Conservation (phyloP, 2,329 filamentous ascomycete genomes). For the Helminthosporium solani region DNA sequence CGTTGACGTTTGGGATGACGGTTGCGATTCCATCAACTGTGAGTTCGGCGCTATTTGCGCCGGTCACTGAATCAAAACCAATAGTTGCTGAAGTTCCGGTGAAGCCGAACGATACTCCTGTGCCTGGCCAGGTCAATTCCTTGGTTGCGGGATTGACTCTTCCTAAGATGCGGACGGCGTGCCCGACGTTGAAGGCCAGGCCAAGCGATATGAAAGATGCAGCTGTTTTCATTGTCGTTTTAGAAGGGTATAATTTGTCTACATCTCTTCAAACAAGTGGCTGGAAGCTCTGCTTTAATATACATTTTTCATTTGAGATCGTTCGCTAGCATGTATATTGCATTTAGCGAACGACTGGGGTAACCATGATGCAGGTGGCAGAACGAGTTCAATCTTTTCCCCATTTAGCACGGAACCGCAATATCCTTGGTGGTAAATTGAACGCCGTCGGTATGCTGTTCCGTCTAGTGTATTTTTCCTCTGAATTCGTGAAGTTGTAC, state of each 20-base stretch:
- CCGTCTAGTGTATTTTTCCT: neutral
- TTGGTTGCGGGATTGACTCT: constrained; percentile 47
- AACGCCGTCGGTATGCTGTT: neutral
- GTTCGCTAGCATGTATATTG: neutral
- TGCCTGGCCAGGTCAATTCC: constrained; percentile 49
- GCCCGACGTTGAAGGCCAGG: neutral
- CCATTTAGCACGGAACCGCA: neutral
- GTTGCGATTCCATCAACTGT: constrained; percentile 33
- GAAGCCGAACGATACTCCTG: constrained; percentile 47
- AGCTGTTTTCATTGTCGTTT: neutral
- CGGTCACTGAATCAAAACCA: constrained; percentile 29
- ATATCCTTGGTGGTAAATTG: neutral
- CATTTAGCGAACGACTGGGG: neutral
- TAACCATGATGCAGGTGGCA: neutral
- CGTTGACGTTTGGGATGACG: constrained; percentile 30
- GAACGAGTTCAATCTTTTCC: neutral
- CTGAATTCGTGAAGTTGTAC: neutral
- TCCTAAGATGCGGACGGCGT: constrained; percentile 30
- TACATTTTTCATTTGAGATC: neutral
- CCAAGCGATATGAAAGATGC: neutral
- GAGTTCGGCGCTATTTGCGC: constrained; percentile 39
- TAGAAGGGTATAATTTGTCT: no score
- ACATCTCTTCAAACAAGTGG: no score
- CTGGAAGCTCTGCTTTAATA: neutral
- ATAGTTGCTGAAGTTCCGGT: constrained; percentile 45